Percentiles rank a stretch among this genome's conserved stretches.
Evolutionary conservation across 371 early-diverging fungal genomes (phyloP).

Genomic region (Syncephalastrum monosporum): DNA sequence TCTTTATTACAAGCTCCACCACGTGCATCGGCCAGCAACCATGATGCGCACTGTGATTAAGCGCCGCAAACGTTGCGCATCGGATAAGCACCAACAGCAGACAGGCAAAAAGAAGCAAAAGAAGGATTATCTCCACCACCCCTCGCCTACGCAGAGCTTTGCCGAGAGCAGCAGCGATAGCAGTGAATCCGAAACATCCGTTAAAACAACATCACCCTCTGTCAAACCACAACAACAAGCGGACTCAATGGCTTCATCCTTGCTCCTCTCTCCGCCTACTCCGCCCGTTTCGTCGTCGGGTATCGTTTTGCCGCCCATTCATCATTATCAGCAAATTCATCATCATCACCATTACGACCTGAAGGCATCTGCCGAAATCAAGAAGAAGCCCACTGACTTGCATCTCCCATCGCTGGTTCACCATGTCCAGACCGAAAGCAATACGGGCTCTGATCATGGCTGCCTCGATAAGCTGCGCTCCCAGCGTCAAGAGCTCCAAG

Average conservation of each 20-base stretch:
- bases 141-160: not conserved
- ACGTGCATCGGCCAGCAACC: slow-evolving; percentile 54
- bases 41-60: slow-evolving; percentile 60
- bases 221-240: slow-evolving; percentile 1
- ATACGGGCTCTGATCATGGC: slow-evolving; percentile 10
- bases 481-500: slow-evolving; percentile 54
- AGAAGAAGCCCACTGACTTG: no score
- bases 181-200: not conserved
- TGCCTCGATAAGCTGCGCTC: slow-evolving; percentile 43
- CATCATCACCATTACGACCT: slow-evolving; percentile 1
- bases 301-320: slow-evolving; percentile 17
- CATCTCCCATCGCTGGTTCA: not conserved
- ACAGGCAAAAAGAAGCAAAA: not conserved
- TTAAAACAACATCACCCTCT: slow-evolving; percentile 1
- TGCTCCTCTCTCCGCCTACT: slow-evolving; percentile 10
- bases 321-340: slow-evolving; percentile 1
- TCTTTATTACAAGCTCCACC: slow-evolving; percentile 75
- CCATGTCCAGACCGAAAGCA: not conserved
- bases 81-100: slow-evolving; percentile 14
- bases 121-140: not conserved
- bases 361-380: not conserved
- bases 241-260: slow-evolving; percentile 3
- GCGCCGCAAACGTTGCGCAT: slow-evolving; percentile 44
- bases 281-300: slow-evolving; percentile 5
- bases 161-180: no score